Base-by-base conservation (phyloP, 306 rosid genomes). In the Canavalia ensiformis region DNA sequence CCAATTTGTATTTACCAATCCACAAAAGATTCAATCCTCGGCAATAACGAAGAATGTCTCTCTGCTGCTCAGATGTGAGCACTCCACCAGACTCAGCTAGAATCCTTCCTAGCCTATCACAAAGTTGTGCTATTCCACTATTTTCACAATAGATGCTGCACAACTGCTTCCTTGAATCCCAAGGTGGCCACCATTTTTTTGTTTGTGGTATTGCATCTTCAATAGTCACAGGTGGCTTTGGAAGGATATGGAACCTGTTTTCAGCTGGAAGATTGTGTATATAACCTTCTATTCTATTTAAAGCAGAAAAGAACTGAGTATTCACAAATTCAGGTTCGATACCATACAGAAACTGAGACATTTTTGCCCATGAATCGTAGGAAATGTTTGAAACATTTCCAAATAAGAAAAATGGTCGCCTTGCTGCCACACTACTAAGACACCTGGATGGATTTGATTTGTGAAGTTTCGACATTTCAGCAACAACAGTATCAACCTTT, bases 171-270 rank as follows among this genome's bases (percentile, higher is more conserved):
- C 99, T 89, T 4, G 86, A 82, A 86, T 95, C 98, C 99, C 99
- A 95, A 4, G 91, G 77, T 8, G 99, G 98, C 99, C 98, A 95
- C 92, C 96, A 90, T 82, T 90, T 91, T 81, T 86, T 93, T 49
- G 93, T 75, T 50, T 65, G 76, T 0, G 98, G 98, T 55, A 93
- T 79, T 44, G 85, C 92, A 2, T 95, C 98, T 77, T 85, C 88
- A 5, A 95, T 84, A 18, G 94, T 93, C 96, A 91, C 86, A 2
- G 93, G 90, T 25, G 98, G 72, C 76, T 56, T 79, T 5, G 95
- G 96, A 78, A 78, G 82, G 68, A 95, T 80, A 75, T 77, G 90
- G 77, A 75, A 87, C 80, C 99, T 91, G 80, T 88, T 88, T 81
- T 84, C 94, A 35, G 83, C 76, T 31, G 99, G 97, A 83, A 95